Base-by-base conservation (phyloP, 2,329 filamentous ascomycete species). In the Diaporthe sp. region DNA sequence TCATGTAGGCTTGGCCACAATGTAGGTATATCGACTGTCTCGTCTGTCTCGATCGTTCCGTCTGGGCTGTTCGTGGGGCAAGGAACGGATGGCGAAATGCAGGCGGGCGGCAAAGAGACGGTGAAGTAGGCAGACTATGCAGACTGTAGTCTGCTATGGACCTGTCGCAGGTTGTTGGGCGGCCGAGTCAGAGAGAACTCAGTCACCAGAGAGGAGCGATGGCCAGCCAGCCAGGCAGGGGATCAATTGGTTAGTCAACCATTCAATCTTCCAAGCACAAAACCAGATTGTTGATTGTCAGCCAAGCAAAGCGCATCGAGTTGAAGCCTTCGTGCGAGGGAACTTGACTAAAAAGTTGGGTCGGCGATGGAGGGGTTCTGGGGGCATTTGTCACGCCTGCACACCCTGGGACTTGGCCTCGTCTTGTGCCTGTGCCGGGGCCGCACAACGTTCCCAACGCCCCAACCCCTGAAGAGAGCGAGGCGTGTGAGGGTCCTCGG, bases 301-400 rank as follows among this genome's bases (percentile, higher is more conserved):
- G 39, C 71, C 71, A 72, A 72, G 57, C 22, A 72, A 61, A 51
- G 31, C 39, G 57, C 57, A 53, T 49, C 55, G 46, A 72, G 13
- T 10, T 34, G 46, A 53, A 19, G 53, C 44, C 31, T 37, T 57
- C 39, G 67, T 28, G 34, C 15, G 25, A 39, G 49, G 15, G 15
- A n/a, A 34, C 42, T 51, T 67, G 62, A 67, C 62, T 67, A 67
- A 67, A 67, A 67, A 67, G 62, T 67, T 51, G 62, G 61, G 61
- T 34, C 61, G 61, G 15, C 61, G 44, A 67, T n/a, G 28, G 62
- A 67, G 42, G 44, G 44, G 44, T 13, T 25, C 13, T n/a, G 42
- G 42, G 44, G 28, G 28, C 44, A 67, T 67, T 67, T 67, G 62
- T 65, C 61, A 65, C 25, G 25, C 58, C 37, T 62, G 58, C 37